Base-by-base conservation (phyloP, 164 flowering plant genomes). In the Umbellularia californica region DNA sequence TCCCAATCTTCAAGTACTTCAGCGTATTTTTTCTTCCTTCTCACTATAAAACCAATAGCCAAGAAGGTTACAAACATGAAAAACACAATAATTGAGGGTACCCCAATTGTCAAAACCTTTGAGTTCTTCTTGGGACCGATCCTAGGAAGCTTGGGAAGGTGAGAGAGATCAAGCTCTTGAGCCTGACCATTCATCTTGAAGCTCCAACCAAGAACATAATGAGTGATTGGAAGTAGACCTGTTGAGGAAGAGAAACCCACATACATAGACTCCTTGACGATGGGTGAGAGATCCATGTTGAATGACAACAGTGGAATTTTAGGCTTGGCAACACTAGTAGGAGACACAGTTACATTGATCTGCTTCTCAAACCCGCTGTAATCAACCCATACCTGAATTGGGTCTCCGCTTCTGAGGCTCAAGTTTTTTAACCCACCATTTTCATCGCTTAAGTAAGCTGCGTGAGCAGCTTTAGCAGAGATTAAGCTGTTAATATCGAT, bases 241-340 rank as follows among this genome's bases (percentile, higher is more conserved):
- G 92, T 88, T 0, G 94, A 87, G 52, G 94, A 77, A 50, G 94
- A 87, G 83, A 90, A 88, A 11, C 92, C 94, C n/a, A 84, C 87
- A 22, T 77, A 87, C 90, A 88, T 87, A 25, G 55, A 78, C 9
- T 90, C 83, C 0, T 69, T 22, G n/a, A 90, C 41, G 55, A 86
- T 73, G 12, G 85, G 80, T 0, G 94, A 84, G 22, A 88, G 84
- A 82, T 90, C 90, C 2, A 83, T 50, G 2, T 2, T 33, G 51
- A 17, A 79, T 0, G 90, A 83, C 55, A 90, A 51, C 60, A 87
- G 71, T 6, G 94, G 88, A 14, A 4, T 10, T 79, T 85, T 90
- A 9, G 12, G 71, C 13, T 9, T 55, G 11, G 60, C 47, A 41
- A 41, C 47, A 41, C 47, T 12, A 12, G 66, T n/a, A 1, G 84